Conservation (phyloP, 2,329 filamentous ascomycete genomes). For the Claviceps quebecensis region DNA sequence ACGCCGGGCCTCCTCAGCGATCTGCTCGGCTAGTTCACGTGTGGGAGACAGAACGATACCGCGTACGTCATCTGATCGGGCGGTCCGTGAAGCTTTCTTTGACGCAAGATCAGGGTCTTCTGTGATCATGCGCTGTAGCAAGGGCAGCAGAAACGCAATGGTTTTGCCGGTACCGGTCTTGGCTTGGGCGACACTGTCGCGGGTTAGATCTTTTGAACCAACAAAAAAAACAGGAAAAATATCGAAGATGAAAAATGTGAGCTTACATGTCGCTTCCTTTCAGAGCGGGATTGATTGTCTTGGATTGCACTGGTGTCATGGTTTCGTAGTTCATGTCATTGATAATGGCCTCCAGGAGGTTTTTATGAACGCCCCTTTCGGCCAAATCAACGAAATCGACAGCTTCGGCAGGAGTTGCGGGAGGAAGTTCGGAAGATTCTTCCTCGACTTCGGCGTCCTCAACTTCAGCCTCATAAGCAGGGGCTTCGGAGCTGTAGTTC, state of each 20-base stretch:
- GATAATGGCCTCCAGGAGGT: constrained; percentile 55
- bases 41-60: constrained; percentile 66
- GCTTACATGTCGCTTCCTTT: constrained; percentile 71
- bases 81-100: constrained; percentile 20
- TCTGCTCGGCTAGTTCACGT: constrained; percentile 68
- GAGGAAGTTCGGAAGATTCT: too few species aligned
- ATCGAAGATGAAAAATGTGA: not conserved
- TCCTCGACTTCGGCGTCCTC: not conserved
- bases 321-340: constrained; percentile 58
- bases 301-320: constrained; percentile 87
- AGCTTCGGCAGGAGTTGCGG: constrained; percentile 15
- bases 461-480: constrained; percentile 11
- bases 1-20: constrained; percentile 62
- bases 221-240: too few species aligned
- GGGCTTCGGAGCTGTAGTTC: constrained; percentile 27
- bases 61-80: constrained; percentile 44
- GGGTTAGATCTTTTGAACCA: constrained; percentile 6
- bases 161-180: constrained; percentile 98
- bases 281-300: constrained; percentile 69
- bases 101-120: constrained; percentile 47
- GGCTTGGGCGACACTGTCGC: constrained; percentile 67
- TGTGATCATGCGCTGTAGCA: constrained; percentile 64
- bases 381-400: constrained; percentile 30
- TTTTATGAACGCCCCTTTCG: constrained; percentile 41
- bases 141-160: constrained; percentile 76